A percentile compares a stretch with the other conserved stretches of the same genome.
phyloP scores from a whole-genome alignment of 1,139 yeast genomes.

The Debaryomycetaceae sp. region DNA sequence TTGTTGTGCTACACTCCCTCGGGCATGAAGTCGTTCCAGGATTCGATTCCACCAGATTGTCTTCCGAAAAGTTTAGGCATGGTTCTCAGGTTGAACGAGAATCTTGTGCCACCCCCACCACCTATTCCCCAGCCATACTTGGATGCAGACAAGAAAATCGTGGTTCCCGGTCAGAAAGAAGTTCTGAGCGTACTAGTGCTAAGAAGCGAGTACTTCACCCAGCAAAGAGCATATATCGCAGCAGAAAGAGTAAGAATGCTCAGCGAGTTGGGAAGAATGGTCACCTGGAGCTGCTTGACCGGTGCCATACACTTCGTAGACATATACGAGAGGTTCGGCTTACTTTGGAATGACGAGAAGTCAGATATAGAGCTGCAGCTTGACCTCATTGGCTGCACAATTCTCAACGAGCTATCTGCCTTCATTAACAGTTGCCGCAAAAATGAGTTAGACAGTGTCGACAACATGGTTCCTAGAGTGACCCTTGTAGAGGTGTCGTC shows the following conservation, averaged over 20 bases:
- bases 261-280: constrained; percentile 33
- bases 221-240: constrained; percentile 34
- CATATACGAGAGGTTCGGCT: constrained; percentile 22
- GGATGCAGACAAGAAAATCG: constrained; percentile 33
- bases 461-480: constrained; percentile 17
- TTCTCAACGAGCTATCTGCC: constrained; percentile 21
- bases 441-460: constrained; percentile 11
- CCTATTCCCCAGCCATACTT: constrained; percentile 41
- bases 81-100: constrained; percentile 13
- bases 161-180: constrained; percentile 33
- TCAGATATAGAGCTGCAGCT: constrained; percentile 9
- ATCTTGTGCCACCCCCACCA: constrained; percentile 25
- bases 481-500: constrained; percentile 11
- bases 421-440: constrained; percentile 16
- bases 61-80: constrained; percentile 18
- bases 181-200: constrained; percentile 22
- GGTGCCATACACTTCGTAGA: constrained; percentile 14
- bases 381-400: constrained; percentile 15
- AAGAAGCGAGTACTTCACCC: constrained; percentile 37
- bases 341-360: constrained; percentile 14
- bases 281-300: constrained; percentile 33
- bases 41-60: constrained; percentile 10
- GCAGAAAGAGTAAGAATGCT: constrained; percentile 37
- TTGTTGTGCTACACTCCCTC: constrained; percentile 4
- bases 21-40: constrained; percentile 10